Base-by-base conservation (phyloP, 2,329 filamentous ascomycete species). In the Domatiomyces globalis region DNA sequence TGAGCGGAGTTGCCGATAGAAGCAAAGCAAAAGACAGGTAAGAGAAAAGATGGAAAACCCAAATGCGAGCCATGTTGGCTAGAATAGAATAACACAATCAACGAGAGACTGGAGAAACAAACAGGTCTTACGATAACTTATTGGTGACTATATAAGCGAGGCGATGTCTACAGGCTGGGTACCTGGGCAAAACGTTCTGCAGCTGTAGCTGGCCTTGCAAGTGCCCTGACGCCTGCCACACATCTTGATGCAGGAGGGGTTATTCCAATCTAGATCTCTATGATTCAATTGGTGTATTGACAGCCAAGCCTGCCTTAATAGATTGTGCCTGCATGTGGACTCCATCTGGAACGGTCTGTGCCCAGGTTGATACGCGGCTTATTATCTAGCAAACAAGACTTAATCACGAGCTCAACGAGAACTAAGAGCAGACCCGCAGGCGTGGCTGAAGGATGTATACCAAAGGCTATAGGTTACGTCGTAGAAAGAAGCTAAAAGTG, bases 1-100 rank as follows among this genome's bases (percentile, higher is more conserved):
- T 39, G 54, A 49, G 6, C 9, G 49, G 48, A 5, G 56, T 53
- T 22, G 55, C 49, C 17, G 51, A 49, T 43, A 50, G 39, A 54
- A 57, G 46, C n/a, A 56, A 20, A 57, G 54, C 54, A 49, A 59
- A 49, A 22, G 57, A 57, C 48, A 59, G 52, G 48, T 54, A 51
- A 15, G 55, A 57, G 29, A 59, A 29, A 8, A 55, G 22, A 39
- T 49, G 29, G 33, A 58, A 45, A 39, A 58, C 39, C 49, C 50
- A 46, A 43, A 55, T 48, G 46, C 55, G 46, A 48, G 52, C 56
- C 56, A 58, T 58, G 15, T 48, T 54, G 52, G 29, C 47, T n/a
- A 46, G 15, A 46, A 33, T 46, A 39, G 18, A 47, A 10, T 20
- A 19, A 53, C 42, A 17, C 17, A 39, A 49, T 39, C 19, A 45